Evolutionary conservation across 768 basidiomycete genomes (phyloP).

Genomic region (Amyloporia xantha): DNA sequence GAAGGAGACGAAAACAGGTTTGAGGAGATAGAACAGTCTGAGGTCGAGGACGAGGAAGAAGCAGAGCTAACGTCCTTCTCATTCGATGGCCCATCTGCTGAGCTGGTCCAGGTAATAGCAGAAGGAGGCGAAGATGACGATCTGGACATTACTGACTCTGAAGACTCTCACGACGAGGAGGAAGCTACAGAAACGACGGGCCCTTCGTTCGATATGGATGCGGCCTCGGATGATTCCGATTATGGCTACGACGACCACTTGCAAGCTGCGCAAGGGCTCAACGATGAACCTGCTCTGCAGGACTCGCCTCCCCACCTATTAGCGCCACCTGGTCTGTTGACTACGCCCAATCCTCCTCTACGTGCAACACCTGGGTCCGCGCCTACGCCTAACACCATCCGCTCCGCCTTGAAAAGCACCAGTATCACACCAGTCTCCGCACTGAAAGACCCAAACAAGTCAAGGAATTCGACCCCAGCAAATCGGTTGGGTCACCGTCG

Average conservation of each 20-base stretch:
- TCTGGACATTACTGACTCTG: conserved; percentile 25
- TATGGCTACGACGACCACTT: conserved; percentile 13
- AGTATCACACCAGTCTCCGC: conserved; percentile 51
- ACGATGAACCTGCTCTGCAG: conserved; percentile 13
- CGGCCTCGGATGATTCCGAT: conserved; percentile 5
- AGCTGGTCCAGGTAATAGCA: conserved; percentile 45
- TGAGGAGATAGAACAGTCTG: conserved; percentile 38
- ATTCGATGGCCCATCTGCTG: conserved; percentile 53
- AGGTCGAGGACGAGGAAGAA: conserved; percentile 56
- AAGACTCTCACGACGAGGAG: conserved; percentile 25
- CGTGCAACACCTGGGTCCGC: conserved; percentile 12
- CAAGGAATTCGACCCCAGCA: conserved; percentile 50
- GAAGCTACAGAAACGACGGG: conserved; percentile 19
- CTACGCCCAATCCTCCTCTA: conserved; percentile 10
- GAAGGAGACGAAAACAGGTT: conserved; percentile 30
- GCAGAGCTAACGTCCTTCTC: conserved; percentile 65
- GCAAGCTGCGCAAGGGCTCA: not conserved
- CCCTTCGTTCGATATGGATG: conserved; percentile 15
- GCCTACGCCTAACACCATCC: conserved; percentile 30
- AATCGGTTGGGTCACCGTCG: conserved; percentile 50
- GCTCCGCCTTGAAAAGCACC: conserved; percentile 36
- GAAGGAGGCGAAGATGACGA: conserved; percentile 30
- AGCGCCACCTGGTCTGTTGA: conserved; percentile 7
- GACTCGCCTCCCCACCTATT: conserved; percentile 20
- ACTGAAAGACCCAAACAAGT: conserved; percentile 45